A percentile compares a stretch with the other conserved stretches of the same genome.
phyloP scores from a whole-genome alignment of 345 rosid genomes.

The Citrus sinensis region DVS_A1.0 CM039165.1:8060001-8060500 shows the following conservation, averaged over 20 bases:
- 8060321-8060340: constrained; percentile 24
- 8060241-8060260: constrained; percentile 71
- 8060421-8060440: constrained; percentile 48
- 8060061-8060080: constrained; percentile 56
- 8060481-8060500: constrained; percentile 78
- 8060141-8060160: constrained; percentile 56
- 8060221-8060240: constrained; percentile 64
- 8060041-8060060: constrained; percentile 76
- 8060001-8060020: constrained; percentile 7
- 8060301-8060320: constrained; percentile 25
- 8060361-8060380: constrained; percentile 57
- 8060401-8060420: constrained; percentile 37
- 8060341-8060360: constrained; percentile 41
- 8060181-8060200: constrained; percentile 67
- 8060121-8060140: constrained; percentile 53
- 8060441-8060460: constrained; percentile 45
- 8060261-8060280: constrained; percentile 65
- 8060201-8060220: constrained; percentile 64
- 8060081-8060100: constrained; percentile 55
- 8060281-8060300: constrained; percentile 54
- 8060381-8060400: constrained; percentile 48
- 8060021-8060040: constrained; percentile 30
- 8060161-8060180: constrained; percentile 44
- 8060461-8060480: constrained; percentile 48
- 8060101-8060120: constrained; percentile 57